Evolutionary conservation across 2,329 filamentous ascomycete species (phyloP).

Genomic region (Boeremia lycopersici): DNA sequence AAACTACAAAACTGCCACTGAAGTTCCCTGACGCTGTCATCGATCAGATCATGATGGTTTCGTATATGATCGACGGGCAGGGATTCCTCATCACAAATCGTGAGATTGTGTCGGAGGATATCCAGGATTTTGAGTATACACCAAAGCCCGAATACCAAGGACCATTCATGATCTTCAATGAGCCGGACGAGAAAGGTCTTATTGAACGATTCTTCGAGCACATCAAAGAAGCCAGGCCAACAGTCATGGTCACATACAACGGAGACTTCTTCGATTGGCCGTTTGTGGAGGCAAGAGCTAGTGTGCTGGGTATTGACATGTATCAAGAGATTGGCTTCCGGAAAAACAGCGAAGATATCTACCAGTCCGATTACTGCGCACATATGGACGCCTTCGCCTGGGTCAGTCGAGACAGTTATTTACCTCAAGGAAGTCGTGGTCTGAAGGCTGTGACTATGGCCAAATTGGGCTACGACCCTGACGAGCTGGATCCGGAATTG

Average conservation of each 20-base stretch:
- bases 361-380: constrained; percentile 92
- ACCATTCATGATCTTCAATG: constrained; percentile 97
- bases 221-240: constrained; percentile 91
- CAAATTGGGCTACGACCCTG: constrained; percentile 97
- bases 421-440: constrained; percentile 95
- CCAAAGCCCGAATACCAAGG: constrained; percentile 95
- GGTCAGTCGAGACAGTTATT: constrained; percentile 98
- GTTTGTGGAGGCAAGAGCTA: constrained; percentile 91
- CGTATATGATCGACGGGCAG: constrained; percentile 99
- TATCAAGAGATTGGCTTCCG: constrained; percentile 97
- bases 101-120: constrained; percentile 97
- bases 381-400: constrained; percentile 99
- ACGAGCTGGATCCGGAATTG: constrained; percentile 94
- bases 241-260: constrained; percentile 99
- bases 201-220: constrained; percentile 94
- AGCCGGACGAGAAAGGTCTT: constrained; percentile 85
- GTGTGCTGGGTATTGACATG: constrained; percentile 97
- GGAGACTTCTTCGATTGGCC: constrained; percentile 99
- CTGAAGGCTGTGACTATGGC: constrained; percentile 97
- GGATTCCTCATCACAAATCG: constrained; percentile 98
- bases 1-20: constrained; percentile 91
- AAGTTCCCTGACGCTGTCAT: constrained; percentile 96
- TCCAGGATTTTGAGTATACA: constrained; percentile 97
- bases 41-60: constrained; percentile 99
- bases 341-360: constrained; percentile 94